Conservation (phyloP, 441 rosid species). For the Aquilaria agallochum region DNA sequence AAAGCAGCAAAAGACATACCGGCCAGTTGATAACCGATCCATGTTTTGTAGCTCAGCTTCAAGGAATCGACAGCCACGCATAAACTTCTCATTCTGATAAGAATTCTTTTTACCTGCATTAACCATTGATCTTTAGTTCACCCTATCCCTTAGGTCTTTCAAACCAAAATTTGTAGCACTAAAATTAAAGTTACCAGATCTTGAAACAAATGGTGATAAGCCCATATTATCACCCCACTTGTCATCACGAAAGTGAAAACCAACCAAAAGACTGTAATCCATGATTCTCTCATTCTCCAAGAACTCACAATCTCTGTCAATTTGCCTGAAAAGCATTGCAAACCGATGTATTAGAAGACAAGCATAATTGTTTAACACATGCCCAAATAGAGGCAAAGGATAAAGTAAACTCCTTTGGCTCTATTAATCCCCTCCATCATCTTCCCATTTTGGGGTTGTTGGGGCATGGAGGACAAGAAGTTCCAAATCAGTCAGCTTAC, state of each 20-base stretch:
- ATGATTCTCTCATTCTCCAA: slow-evolving; percentile 49
- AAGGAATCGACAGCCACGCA: slow-evolving; percentile 56
- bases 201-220: slow-evolving; percentile 35
- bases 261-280: slow-evolving; percentile 55
- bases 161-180: background rate
- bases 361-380: background rate
- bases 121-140: background rate
- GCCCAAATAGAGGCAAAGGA: background rate
- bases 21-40: slow-evolving; percentile 51
- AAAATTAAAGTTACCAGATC: slow-evolving; percentile 27
- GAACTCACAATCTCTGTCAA: slow-evolving; percentile 50
- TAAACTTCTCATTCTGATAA: slow-evolving; percentile 51
- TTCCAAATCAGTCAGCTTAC: slow-evolving; percentile 14
- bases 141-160: background rate
- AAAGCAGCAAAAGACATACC: slow-evolving; percentile 20
- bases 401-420: background rate
- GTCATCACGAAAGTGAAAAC: slow-evolving; percentile 52
- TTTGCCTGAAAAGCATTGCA: slow-evolving; percentile 27
- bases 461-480: too few species aligned
- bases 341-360: background rate
- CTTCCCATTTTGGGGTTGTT: background rate
- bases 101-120: slow-evolving; percentile 45
- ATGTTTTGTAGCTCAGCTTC: slow-evolving; percentile 64
- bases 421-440: background rate
- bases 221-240: slow-evolving; percentile 41